Conservation (phyloP, 495 filamentous ascomycete species). For the Daldinia vernicosa region DNA sequence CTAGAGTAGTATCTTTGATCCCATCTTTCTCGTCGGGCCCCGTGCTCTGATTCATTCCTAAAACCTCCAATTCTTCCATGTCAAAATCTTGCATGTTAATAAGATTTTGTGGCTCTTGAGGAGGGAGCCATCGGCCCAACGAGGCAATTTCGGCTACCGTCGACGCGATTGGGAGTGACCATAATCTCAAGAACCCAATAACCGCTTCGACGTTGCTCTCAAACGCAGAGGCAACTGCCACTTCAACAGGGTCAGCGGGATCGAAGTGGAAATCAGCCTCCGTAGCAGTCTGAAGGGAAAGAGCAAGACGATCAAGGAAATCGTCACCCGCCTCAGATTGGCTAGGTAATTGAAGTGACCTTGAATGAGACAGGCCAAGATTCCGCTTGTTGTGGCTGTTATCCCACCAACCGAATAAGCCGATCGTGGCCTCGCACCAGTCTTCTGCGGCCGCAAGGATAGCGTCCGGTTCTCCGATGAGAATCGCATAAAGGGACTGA, state of each 20-base stretch:
- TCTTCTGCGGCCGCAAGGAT: constrained; percentile 77
- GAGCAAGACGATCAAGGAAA: constrained; percentile 59
- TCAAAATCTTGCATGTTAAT: constrained; percentile 57
- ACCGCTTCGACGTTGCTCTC: constrained; percentile 79
- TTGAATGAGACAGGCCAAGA: constrained; percentile 50
- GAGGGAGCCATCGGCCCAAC: constrained; percentile 77
- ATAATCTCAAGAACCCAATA: constrained; percentile 74
- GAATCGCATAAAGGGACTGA: constrained; percentile 74
- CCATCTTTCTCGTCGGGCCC: constrained; percentile 58
- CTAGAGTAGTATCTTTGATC: constrained; percentile 75
- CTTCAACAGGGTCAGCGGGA: constrained; percentile 73
- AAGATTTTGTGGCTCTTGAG: constrained; percentile 55
- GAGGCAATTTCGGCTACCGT: constrained; percentile 82
- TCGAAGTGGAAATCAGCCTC: constrained; percentile 71
- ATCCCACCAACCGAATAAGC: constrained; percentile 87
- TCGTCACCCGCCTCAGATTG: constrained; percentile 41
- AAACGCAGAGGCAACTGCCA: constrained; percentile 80
- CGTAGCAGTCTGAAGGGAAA: constrained; percentile 57
- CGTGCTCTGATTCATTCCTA: constrained; percentile 57
- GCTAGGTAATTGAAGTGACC: constrained; percentile 45
- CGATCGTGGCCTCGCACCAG: constrained; percentile 87
- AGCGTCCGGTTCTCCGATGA: constrained; percentile 73
- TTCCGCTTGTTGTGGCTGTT: constrained; percentile 69
- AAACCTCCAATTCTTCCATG: constrained; percentile 63
- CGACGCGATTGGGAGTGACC: constrained; percentile 78